Percentiles rank a stretch among this genome's conserved stretches.
These are phyloP conservation scores for Diaporthe helianthi DNA, from an alignment of 2,329 filamentous ascomycete species.

Conservation along the genomic window DNA sequence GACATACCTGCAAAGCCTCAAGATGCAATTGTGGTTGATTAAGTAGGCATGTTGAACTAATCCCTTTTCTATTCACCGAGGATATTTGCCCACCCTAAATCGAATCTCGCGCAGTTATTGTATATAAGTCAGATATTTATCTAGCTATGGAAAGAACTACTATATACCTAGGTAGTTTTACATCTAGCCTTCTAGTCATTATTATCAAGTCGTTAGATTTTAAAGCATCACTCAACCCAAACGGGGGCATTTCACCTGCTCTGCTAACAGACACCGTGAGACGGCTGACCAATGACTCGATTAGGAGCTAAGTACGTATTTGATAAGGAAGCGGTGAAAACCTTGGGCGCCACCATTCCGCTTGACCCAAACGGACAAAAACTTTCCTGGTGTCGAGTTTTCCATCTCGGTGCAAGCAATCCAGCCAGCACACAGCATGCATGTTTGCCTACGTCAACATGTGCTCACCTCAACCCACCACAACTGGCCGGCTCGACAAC, in stretches of 20 bases:
- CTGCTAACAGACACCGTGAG: background rate
- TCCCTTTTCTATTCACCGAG: too few relatives aligned
- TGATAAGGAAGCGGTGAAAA: conserved; percentile 22
- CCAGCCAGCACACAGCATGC: background rate
- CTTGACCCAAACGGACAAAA: conserved; percentile 12
- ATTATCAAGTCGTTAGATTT: too few relatives aligned
- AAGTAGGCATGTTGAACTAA: too few relatives aligned
- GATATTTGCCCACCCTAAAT: too few relatives aligned
- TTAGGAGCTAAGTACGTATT: background rate
- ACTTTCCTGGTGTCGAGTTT: conserved; percentile 8
- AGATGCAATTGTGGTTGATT: background rate
- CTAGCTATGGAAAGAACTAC: too few relatives aligned
- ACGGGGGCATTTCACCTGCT: background rate
- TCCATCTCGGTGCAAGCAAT: background rate
- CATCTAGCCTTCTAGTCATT: too few relatives aligned
- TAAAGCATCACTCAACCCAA: background rate
- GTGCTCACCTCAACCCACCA: background rate
- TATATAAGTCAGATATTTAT: too few relatives aligned
- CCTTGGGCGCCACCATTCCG: conserved; percentile 11
- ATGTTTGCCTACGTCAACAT: background rate
- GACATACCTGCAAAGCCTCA: background rate
- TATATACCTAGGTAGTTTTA: too few relatives aligned
- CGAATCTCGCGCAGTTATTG: too few relatives aligned
- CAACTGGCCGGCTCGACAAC: background rate
- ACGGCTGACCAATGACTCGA: conserved; percentile 22